Evolutionary conservation across 2,329 filamentous ascomycete species (phyloP).

Genomic region (Clonostachys byssicola): DNA sequence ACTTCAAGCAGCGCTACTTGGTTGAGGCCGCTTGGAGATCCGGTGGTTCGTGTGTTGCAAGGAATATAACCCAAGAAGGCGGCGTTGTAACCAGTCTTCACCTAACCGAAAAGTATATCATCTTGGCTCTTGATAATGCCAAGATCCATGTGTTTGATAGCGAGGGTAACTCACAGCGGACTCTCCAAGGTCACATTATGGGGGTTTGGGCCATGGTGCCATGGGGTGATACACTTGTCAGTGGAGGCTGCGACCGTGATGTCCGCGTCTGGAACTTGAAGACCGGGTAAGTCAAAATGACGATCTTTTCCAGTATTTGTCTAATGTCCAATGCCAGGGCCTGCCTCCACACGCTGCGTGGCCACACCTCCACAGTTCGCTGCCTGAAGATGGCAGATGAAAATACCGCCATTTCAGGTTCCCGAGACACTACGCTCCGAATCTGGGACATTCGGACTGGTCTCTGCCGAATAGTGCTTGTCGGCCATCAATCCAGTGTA

Average conservation of each 20-base stretch:
- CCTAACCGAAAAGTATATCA: slow-evolving; percentile 92
- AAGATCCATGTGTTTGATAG: slow-evolving; percentile 98
- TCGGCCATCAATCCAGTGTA: slow-evolving; percentile 94
- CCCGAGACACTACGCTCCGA: slow-evolving; percentile 86
- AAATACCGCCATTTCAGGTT: slow-evolving; percentile 93
- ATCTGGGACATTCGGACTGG: slow-evolving; percentile 93
- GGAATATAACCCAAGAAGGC: slow-evolving; percentile 92
- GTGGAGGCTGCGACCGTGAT: slow-evolving; percentile 93
- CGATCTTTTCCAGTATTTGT: not conserved
- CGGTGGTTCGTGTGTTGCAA: slow-evolving; percentile 77
- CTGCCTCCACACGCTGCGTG: slow-evolving; percentile 78
- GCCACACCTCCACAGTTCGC: slow-evolving; percentile 93
- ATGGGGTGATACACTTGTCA: slow-evolving; percentile 92
- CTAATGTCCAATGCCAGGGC: slow-evolving; percentile 40
- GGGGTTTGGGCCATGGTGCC: slow-evolving; percentile 99
- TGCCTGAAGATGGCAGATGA: slow-evolving; percentile 97
- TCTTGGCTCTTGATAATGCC: slow-evolving; percentile 94
- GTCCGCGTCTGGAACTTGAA: slow-evolving; percentile 96
- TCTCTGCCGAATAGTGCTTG: slow-evolving; percentile 83
- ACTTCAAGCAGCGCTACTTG: slow-evolving; percentile 96
- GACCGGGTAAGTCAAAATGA: slow-evolving; percentile 61
- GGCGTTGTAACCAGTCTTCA: slow-evolving; percentile 96
- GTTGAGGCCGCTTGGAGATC: slow-evolving; percentile 96
- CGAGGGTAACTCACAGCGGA: slow-evolving; percentile 81
- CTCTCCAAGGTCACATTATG: slow-evolving; percentile 94